These are phyloP conservation scores for Saccharomycopsis amapae DNA, from an alignment of 805 yeast genomes.

Conservation along the genomic window DNA sequence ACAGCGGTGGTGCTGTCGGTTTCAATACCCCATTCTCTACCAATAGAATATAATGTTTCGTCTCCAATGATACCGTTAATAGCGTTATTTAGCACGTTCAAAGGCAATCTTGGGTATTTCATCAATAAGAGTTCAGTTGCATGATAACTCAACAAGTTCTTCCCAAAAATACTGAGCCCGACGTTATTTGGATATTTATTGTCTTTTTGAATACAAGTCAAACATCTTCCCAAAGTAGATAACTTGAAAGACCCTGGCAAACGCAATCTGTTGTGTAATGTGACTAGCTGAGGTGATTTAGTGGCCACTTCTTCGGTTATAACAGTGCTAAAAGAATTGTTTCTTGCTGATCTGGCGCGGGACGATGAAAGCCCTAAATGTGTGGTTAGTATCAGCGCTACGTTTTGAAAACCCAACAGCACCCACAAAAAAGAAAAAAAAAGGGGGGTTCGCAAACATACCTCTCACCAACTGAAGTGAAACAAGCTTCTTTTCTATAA, in stretches of 20 bases:
- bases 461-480: neutral
- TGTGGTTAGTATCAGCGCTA: no score
- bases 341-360: neutral
- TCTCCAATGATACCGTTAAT: slow-evolving; percentile 70
- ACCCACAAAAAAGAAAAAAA: no score
- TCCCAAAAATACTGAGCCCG: slow-evolving; percentile 79
- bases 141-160: slow-evolving; percentile 65
- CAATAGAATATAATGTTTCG: slow-evolving; percentile 57
- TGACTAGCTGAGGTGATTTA: slow-evolving; percentile 62
- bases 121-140: slow-evolving; percentile 65
- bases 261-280: slow-evolving; percentile 70
- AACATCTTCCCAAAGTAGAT: slow-evolving; percentile 71
- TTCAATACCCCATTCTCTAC: slow-evolving; percentile 84
- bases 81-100: slow-evolving; percentile 65
- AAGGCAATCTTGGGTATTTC: slow-evolving; percentile 86
- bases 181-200: slow-evolving; percentile 60
- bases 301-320: slow-evolving; percentile 45
- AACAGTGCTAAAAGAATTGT: slow-evolving; percentile 2
- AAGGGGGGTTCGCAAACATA: no score
- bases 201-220: slow-evolving; percentile 48
- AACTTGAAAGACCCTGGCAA: slow-evolving; percentile 51
- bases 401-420: no score
- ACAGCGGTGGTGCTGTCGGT: slow-evolving; percentile 57
- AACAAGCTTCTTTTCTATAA: no score
- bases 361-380: neutral